Base-by-base conservation (phyloP, 2,329 filamentous ascomycete species). In the Zalaria sp. region DNA sequence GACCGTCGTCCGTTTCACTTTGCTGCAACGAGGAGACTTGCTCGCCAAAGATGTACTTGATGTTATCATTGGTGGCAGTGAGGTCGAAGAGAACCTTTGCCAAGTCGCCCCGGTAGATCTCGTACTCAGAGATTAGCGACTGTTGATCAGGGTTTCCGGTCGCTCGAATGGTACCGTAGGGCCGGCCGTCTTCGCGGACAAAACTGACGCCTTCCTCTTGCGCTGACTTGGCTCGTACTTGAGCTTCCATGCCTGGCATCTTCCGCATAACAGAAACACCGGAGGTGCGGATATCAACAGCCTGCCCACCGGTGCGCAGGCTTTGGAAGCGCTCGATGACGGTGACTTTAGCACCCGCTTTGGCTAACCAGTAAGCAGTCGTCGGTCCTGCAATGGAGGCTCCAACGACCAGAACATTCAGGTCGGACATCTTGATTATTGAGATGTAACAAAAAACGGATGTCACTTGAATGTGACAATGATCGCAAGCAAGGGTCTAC, bases 31-130 rank as follows among this genome's bases (percentile, higher is more conserved):
- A 54, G 25, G 49, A 38, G 46, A 66, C 50, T 44, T 62, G 58
- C 47, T 66, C 60, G 29, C 48, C 53, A 42, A 64, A 65, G 9
- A 63, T 46, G 42, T 64, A 62, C n/a, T 54, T 53, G 46, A 66
- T 47, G 27, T 55, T 56, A 28, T 55, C 43, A 40, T 62, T 51
- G 25, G 58, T 49, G 42, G 60, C 60, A n/a, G 60, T 64, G 43
- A 64, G 52, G 32, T 59, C 55, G 28, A 44, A 52, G 0, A 62
- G 45, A 11, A 62, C 55, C 6, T 44, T 46, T 10, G 54, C 47
- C 4, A 63, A 46, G 37, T 61, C 56, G 4, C 57, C 60, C 6
- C 61, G 54, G 35, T 56, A 51, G 28, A 64, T 60, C 45, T 62
- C 60, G 43, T 53, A 63, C 44, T 63, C 60, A 1, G 56, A 59